Conservation (phyloP, 2,329 filamentous ascomycete genomes). For the Venturia effusa region DNA sequence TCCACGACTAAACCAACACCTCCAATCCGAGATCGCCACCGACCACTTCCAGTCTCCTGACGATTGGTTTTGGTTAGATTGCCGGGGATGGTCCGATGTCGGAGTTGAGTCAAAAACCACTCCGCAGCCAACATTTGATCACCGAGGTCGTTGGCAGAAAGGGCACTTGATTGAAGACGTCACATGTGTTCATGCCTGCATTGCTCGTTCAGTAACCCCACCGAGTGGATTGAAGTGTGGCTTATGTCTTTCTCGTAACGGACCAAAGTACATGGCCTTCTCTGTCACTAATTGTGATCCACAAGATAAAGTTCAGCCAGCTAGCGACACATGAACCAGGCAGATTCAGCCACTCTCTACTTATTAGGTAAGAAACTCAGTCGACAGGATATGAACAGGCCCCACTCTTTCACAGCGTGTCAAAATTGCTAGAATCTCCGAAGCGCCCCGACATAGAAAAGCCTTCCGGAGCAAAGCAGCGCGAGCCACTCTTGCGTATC, state of each 20-base stretch:
- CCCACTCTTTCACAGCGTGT: neutral
- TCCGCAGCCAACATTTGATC: too few relatives aligned
- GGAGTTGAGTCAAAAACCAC: too few relatives aligned
- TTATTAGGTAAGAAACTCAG: neutral
- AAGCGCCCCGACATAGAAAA: neutral
- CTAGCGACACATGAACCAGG: neutral
- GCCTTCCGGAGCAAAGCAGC: neutral
- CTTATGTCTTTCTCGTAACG: neutral
- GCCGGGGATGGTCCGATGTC: too few relatives aligned
- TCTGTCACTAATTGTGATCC: conserved; percentile 1
- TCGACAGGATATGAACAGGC: neutral
- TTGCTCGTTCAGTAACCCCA: neutral
- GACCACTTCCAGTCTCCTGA: too few relatives aligned
- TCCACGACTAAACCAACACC: too few relatives aligned
- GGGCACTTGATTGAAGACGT: too few relatives aligned
- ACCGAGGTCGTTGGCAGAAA: too few relatives aligned
- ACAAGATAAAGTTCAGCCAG: neutral
- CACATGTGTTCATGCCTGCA: neutral
- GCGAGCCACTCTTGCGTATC: neutral
- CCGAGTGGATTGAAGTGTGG: neutral
- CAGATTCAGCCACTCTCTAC: neutral
- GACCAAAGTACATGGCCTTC: neutral
- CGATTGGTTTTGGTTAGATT: too few relatives aligned
- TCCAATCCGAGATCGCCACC: too few relatives aligned
- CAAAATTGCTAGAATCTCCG: neutral